Base-by-base conservation (phyloP, 1,139 yeast species). In the Pneumocystis murina region DNA sequence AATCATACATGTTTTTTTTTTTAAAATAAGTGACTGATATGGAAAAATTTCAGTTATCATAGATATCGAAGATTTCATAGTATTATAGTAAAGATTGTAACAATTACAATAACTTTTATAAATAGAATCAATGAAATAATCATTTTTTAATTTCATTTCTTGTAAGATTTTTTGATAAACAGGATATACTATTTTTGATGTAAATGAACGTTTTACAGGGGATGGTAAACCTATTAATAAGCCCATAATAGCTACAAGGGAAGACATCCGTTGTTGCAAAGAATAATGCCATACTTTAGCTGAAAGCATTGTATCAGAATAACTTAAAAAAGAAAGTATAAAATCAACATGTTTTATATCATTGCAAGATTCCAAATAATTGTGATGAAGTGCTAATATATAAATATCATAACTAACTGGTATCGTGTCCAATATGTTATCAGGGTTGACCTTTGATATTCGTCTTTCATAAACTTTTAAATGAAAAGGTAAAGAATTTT, bases 341-440 rank as follows among this genome's bases (percentile, higher is more conserved):
- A 30, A 55, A 35, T 60, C 17, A 17, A 48, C 43, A 7, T 28
- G 39, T n/a, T 58, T 40, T 35, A 33, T 28, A 17, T 55, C 28
- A 38, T 61, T 59, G 30, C 61, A 40, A 16, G 64, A 64, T 24
- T 33, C 64, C 33, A 59, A 30, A 58, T 62, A 64, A 39, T 64
- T 64, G 12, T 62, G 65, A 55, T 62, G 64, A 20, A 62, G 60
- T 36, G 63, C 65, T 17, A 58, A 35, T 33, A 64, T 61, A 59
- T 62, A 62, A 8, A 61, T 59, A 14, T 58, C 35, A 30, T 59
- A 28, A 40, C 59, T 59, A 20, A 61, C 61, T 16, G 61, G 39
- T 17, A 64, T 62, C 14, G 61, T 62, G 8, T 62, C 59, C 48
- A 64, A 58, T 36, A 64, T 43, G 28, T 20, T 20, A 17, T 35